These are phyloP conservation scores for Cercospora sp. DNA, from an alignment of 2,329 filamentous ascomycete species.

Conservation along the genomic window DNA sequence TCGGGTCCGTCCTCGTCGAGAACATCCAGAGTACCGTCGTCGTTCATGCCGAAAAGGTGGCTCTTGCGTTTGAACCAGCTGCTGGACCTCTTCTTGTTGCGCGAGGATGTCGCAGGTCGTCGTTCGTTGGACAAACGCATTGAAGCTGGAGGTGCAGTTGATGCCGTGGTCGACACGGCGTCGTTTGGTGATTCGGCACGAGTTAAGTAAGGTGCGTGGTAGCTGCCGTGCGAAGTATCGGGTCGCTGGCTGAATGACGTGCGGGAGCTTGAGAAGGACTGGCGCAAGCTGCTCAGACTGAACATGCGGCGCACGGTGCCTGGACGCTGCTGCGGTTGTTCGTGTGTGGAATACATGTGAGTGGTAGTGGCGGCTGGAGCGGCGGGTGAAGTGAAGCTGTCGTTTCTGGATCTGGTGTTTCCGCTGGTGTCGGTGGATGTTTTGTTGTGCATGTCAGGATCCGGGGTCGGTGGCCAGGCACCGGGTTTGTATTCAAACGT, in stretches of 20 bases:
- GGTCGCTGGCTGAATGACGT: slow-evolving; percentile 33
- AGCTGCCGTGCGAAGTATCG: slow-evolving; percentile 22
- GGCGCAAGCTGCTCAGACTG: slow-evolving; percentile 37
- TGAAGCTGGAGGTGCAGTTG: slow-evolving; percentile 21
- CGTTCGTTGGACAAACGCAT: slow-evolving; percentile 15
- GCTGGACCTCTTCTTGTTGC: slow-evolving; percentile 34
- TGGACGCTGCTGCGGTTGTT: slow-evolving; percentile 21
- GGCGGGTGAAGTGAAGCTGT: slow-evolving; percentile 29
- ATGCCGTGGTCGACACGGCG: slow-evolving; percentile 27
- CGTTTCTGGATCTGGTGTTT: slow-evolving; percentile 27
- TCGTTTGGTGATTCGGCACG: slow-evolving; percentile 26
- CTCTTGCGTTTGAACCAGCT: slow-evolving; percentile 42
- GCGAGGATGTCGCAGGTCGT: slow-evolving; percentile 21
- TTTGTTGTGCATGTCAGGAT: slow-evolving; percentile 25
- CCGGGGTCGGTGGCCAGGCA: slow-evolving; percentile 30
- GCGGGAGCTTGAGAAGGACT: slow-evolving; percentile 40
- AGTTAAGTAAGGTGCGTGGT: slow-evolving; percentile 20
- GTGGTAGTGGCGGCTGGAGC: slow-evolving; percentile 16
- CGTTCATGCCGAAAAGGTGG: slow-evolving; percentile 34
- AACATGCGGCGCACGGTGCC: slow-evolving; percentile 37
- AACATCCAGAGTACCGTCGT: slow-evolving; percentile 29
- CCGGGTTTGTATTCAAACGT: slow-evolving; percentile 30
- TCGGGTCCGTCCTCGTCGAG: slow-evolving; percentile 33
- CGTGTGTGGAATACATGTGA: slow-evolving; percentile 15
- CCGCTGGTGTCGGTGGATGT: slow-evolving; percentile 20